Base-by-base conservation (phyloP, 345 rosid species). In the Pistacia vera region DNA sequence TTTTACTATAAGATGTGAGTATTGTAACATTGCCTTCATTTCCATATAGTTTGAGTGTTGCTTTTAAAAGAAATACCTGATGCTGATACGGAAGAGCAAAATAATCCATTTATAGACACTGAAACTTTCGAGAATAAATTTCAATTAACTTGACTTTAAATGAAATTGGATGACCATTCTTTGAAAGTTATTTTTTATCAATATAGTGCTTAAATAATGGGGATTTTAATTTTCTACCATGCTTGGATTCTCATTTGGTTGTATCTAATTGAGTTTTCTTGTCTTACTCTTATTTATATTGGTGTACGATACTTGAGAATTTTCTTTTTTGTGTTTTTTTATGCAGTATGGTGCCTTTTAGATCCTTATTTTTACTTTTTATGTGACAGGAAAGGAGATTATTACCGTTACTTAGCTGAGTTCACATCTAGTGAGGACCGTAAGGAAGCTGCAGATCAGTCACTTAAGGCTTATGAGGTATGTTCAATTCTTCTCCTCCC, bases 1-100 rank as follows among this genome's bases (percentile, higher is more conserved):
- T 94, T 92, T 74, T 94, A 87, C 89, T 80, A 83, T 77, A 94
- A 94, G 75, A 94, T 92, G 94, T 88, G 76, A 83, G 93, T 62
- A 22, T 36, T 63, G 52, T 74, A 51, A 8, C 48, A 33, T 46
- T 52, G 63, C 69, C 20, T 74, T 64, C 48, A 64, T 55, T 74
- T 11, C 38, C n/a, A 33, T 8, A 18, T 49, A 66, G 41, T 62
- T 38, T 20, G 9, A 68, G 63, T 54, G 30, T 35, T 56, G 6
- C 35, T 48, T 38, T 61, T 44, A 11, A 48, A 60, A 51, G 30
- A 16, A 61, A 10, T 28, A 12, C 49, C 25, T 48, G 68, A 62
- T 28, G 28, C 13, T 72, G 18, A 18, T 46, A 22, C 58, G 41
- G 56, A 60, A 22, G 48, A 72, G 8, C 14, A 52, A 12, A 61